Base-by-base conservation (phyloP, 257 asterid species). In the Cynanchum wilfordii region DNA sequence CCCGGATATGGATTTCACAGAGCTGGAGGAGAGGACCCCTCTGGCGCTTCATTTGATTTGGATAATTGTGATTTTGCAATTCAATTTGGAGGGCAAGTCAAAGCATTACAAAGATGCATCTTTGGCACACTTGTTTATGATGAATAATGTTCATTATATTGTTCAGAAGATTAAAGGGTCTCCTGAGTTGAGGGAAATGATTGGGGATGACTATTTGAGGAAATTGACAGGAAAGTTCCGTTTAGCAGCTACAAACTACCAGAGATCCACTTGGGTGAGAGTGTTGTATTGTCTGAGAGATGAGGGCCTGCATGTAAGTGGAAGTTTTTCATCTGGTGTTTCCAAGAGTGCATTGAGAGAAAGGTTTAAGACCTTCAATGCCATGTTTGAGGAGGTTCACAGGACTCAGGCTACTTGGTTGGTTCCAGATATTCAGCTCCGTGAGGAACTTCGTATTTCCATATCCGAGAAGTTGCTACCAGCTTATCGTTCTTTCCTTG, bases 391-490 rank as follows among this genome's bases (percentile, higher is more conserved):
- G 77, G 97, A 93, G 78, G 97, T 93, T 47, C 97, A 89, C 62
- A 83, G 88, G 81, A 90, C 90, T 76, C 98, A 90, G 81, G 89
- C 98, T 0, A 85, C 86, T 0, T 93, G 98, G 97, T 75, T 84
- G 80, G 71, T 93, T 29, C 98, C 98, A 0, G 96, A 93, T 84
- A 16, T 81, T 73, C 96, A 93, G 84, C 96, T 93, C 12, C 85
- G 98, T 0, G 98, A 93, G 80, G 98, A 93, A 85, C 92, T 93
- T 22, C 82, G 95, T 59, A 90, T 93, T 73, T 90, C 98, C 75
- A 81, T 93, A 67, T 86, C 93, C 0, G 93, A 90, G 79, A 79
- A 70, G 82, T 72, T 93, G 77, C 78, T 93, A 73, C 97, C 98
- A 2, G 97, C 97, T 20, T 93, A 93, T 73, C 79, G 96, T 56